Evolutionary conservation across 192 early-diverging fungal genomes (phyloP).

Genomic region (Hyaloraphidium curvatum): DNA sequence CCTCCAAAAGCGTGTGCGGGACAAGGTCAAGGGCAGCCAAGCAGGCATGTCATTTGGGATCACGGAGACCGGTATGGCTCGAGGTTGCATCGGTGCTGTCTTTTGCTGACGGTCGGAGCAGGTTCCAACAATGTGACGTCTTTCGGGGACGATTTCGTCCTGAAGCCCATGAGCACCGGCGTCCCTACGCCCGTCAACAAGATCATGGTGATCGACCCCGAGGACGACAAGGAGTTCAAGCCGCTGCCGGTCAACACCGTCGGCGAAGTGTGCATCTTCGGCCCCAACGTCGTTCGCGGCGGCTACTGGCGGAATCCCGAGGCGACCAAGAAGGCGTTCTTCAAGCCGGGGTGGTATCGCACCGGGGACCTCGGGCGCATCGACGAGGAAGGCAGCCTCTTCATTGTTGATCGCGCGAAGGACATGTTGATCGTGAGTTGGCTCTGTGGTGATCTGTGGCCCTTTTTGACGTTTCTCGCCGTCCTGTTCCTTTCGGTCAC

Average conservation of each 20-base stretch:
- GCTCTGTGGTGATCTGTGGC: no score
- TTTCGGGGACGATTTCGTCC: slow-evolving; percentile 2
- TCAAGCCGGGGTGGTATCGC: slow-evolving; percentile 9
- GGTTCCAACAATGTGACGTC: no score
- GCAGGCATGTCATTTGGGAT: no score
- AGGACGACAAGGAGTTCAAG: neutral
- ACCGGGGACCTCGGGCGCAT: slow-evolving; percentile 11
- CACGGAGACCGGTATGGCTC: no score
- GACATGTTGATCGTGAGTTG: slow-evolving; percentile 12
- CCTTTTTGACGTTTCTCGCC: no score
- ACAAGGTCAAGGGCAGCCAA: no score
- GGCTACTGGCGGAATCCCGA: slow-evolving; percentile 13
- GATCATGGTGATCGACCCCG: slow-evolving; percentile 1
- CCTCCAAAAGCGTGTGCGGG: neutral
- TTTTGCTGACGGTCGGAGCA: no score
- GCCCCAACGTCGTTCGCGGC: slow-evolving; percentile 8
- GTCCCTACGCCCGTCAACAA: neutral
- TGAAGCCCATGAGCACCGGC: slow-evolving; percentile 1
- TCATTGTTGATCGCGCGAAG: slow-evolving; percentile 8
- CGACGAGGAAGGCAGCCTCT: slow-evolving; percentile 5
- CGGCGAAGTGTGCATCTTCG: no score
- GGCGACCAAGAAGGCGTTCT: slow-evolving; percentile 3
- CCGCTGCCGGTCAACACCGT: neutral
- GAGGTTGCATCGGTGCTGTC: no score
- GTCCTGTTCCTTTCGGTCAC: no score